Conservation (phyloP, 1,284 basidiomycete genomes). For the Ceratobasidium sp. region DNA sequence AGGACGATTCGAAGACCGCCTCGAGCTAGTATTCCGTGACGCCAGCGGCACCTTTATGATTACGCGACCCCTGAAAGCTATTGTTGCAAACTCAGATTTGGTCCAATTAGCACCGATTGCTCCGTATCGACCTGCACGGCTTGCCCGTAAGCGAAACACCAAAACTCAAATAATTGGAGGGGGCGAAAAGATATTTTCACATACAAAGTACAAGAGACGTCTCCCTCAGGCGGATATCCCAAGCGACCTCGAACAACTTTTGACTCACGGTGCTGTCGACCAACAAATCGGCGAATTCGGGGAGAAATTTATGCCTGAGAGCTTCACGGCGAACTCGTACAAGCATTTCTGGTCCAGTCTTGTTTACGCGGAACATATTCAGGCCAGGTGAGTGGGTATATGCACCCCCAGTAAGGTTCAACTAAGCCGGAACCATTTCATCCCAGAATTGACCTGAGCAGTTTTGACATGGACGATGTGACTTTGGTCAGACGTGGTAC, state of each 20-base stretch:
- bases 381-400: constrained; percentile 41
- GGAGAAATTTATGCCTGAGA: constrained; percentile 59
- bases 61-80: constrained; percentile 58
- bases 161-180: constrained; percentile 54
- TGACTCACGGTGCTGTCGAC: constrained; percentile 53
- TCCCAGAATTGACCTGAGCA: constrained; percentile 63
- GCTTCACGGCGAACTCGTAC: constrained; percentile 62
- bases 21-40: constrained; percentile 58
- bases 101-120: constrained; percentile 63
- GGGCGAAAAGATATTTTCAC: constrained; percentile 61
- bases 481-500: constrained; percentile 53
- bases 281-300: constrained; percentile 53
- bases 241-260: constrained; percentile 44
- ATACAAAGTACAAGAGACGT: constrained; percentile 58
- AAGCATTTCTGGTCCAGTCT: constrained; percentile 59
- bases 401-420: background rate
- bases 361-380: constrained; percentile 44
- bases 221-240: constrained; percentile 56
- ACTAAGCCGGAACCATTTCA: background rate
- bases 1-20: constrained; percentile 64
- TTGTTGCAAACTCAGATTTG: constrained; percentile 63
- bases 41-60: constrained; percentile 59
- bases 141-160: constrained; percentile 49
- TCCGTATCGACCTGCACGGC: constrained; percentile 66
- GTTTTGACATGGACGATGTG: constrained; percentile 66